A percentile compares a stretch with the other conserved stretches of the same genome.
Evolutionary conservation across 225 moss, liverwort and hornwort genomes (phyloP).

Genomic region (Physcomitrium patens): DNA sequence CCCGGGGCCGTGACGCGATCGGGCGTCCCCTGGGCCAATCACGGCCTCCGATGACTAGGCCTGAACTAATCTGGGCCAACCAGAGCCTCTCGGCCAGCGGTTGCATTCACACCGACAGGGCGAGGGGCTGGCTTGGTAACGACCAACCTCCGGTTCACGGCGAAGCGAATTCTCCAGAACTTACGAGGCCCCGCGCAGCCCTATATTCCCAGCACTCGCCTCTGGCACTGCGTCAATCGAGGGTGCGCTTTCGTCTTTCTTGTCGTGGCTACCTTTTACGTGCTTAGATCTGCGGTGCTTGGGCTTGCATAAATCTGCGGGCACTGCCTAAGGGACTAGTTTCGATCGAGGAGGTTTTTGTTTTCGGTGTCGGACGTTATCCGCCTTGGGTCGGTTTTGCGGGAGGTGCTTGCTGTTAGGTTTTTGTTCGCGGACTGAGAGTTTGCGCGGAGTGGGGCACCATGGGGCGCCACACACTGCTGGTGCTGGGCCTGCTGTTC

Average conservation of each 20-base stretch:
- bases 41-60: not conserved
- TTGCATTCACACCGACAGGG: constrained; percentile 26
- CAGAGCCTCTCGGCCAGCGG: not conserved
- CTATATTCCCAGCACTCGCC: not conserved
- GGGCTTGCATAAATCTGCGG: too few relatives aligned
- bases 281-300: not conserved
- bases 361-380: not conserved
- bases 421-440: constrained; percentile 17
- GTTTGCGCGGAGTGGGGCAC: not conserved
- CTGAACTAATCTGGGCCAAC: not conserved
- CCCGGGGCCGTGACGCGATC: constrained; percentile 18
- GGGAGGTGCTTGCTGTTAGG: not conserved
- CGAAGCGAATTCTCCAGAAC: constrained; percentile 15
- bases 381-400: not conserved
- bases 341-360: not conserved
- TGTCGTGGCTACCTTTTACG: not conserved
- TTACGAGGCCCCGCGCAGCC: not conserved
- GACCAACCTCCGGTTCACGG: not conserved
- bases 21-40: constrained; percentile 7
- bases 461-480: constrained; percentile 32
- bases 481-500: constrained; percentile 37
- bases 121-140: not conserved
- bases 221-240: not conserved
- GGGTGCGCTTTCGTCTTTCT: not conserved
- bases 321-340: too few relatives aligned